A percentile compares a stretch with the other conserved stretches of the same genome.
phyloP scores from a whole-genome alignment of 441 rosid genomes.

The Pelargonium australe region DNA sequence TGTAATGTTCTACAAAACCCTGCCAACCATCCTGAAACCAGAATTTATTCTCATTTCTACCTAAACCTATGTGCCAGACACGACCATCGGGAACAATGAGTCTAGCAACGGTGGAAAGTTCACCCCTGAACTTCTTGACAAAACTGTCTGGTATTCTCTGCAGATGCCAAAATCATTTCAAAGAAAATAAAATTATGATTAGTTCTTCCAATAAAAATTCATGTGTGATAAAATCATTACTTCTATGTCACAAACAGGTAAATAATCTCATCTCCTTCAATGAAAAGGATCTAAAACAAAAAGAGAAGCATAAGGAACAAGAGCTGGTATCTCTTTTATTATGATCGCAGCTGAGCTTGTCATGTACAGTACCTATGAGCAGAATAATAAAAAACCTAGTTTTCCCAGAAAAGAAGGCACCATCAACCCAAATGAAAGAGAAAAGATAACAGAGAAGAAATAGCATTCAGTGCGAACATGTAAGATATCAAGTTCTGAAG shows the following conservation, averaged over 20 bases:
- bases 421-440: too few relatives aligned
- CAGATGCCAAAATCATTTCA: conserved; percentile 26
- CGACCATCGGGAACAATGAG: conserved; percentile 88
- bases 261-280: neutral
- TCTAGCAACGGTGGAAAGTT: conserved; percentile 63
- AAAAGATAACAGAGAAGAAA: too few relatives aligned
- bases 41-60: conserved; percentile 61
- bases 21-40: conserved; percentile 96
- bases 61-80: conserved; percentile 74
- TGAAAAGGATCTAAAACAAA: neutral
- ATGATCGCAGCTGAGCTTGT: too few relatives aligned
- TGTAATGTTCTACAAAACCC: conserved; percentile 77
- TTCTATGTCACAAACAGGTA: conserved; percentile 1
- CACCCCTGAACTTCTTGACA: conserved; percentile 72
- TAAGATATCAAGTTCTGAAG: too few relatives aligned
- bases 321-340: neutral
- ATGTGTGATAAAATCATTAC: conserved; percentile 9
- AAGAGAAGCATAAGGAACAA: neutral
- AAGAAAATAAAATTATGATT: conserved; percentile 4
- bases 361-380: too few relatives aligned
- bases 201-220: neutral
- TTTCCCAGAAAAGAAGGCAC: too few relatives aligned
- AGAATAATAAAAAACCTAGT: too few relatives aligned
- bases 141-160: conserved; percentile 96
- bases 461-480: too few relatives aligned